Evolutionary conservation across 352 stramenopile genomes (phyloP).

Genomic region (Elongisporangium anandrum): DNA sequence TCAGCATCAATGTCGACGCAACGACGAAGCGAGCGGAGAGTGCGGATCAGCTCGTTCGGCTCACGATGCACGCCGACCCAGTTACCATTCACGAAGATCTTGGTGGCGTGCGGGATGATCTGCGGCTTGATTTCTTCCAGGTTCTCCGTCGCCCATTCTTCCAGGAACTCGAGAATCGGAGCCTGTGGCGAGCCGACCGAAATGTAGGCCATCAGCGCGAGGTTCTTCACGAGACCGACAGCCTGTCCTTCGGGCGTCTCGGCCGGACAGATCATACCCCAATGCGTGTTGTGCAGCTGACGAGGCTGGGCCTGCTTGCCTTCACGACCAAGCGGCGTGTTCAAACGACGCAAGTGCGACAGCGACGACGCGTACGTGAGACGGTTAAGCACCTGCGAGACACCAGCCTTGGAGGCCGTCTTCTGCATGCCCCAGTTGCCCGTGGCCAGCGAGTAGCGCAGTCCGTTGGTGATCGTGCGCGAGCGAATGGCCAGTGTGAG

Average conservation of each 20-base stretch:
- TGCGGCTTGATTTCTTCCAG: constrained; percentile 96
- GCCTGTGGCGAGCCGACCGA: constrained; percentile 91
- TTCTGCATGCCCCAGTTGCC: constrained; percentile 98
- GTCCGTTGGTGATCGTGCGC: constrained; percentile 96
- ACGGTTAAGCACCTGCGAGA: constrained; percentile 99
- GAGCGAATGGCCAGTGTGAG: constrained; percentile 97
- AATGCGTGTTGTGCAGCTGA: constrained; percentile 99
- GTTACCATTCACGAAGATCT: constrained; percentile 99
- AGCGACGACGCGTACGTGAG: constrained; percentile 99
- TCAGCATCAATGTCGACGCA: constrained; percentile 98
- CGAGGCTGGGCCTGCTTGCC: constrained; percentile 99
- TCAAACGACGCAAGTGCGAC: constrained; percentile 97
- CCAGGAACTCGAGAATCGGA: constrained; percentile 97
- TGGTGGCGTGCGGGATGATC: constrained; percentile 97
- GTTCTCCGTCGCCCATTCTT: constrained; percentile 98
- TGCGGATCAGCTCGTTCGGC: constrained; percentile 95
- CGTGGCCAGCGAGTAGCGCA: constrained; percentile 99
- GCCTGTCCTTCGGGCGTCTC: constrained; percentile 96
- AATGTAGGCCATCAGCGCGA: constrained; percentile 99
- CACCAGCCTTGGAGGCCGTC: constrained; percentile 94
- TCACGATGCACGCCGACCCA: constrained; percentile 99
- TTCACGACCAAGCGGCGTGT: constrained; percentile 98
- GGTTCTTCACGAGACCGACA: constrained; percentile 97
- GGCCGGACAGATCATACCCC: constrained; percentile 99
- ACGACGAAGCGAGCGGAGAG: constrained; percentile 92